Evolutionary conservation across 2,329 filamentous ascomycete genomes (phyloP), one percentile per base, ranked within the genome.

Genomic region (Tympanopsis confertula): DNA sequence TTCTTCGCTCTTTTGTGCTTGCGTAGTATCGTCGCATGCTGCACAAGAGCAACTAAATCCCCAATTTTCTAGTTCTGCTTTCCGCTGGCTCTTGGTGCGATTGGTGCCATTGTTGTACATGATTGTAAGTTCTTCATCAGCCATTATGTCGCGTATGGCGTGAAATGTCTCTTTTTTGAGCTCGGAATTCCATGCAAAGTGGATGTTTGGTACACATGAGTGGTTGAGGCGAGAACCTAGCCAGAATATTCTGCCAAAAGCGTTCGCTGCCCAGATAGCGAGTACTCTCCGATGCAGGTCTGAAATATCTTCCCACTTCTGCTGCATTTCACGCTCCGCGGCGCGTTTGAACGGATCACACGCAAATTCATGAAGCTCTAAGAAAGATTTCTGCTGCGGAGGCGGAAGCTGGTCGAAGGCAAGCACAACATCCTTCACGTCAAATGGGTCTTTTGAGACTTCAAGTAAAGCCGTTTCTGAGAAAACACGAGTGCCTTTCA

Each of bases 151-250:
- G 12, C 30, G 30, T 33, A 33, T 33, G 15, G 15, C 30, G 15
- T 33, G 30, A 15, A 33, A 33, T 10, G 15, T 33, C 30, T 33
- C 30, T 33, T 33, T 18, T 33, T 33, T 17, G 15, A 33, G 30
- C 30, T 12, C 15, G 10, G 30, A 17, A 18, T 33, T 33, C 10
- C 17, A 33, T 10, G 30, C 15, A 33, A 33, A 33, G 30, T 13
- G 12, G 30, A 33, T 33, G 15, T 33, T 33, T 33, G 30, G 30
- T 7, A 33, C 10, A 15, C 30, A 18, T 18, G 30, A 33, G 15
- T 33, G 30, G 15, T 33, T 33, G 15, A 33, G 10, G 30, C 30
- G 30, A 33, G 30, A 33, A 15, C 30, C 15, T 7, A 33, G 30
- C 30, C 10, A 33, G 15, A 33, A 33, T 17, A 33, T 15, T 7